Base-by-base conservation (phyloP, 2,329 filamentous ascomycete genomes). In the Paradendryphiella salina region DNA sequence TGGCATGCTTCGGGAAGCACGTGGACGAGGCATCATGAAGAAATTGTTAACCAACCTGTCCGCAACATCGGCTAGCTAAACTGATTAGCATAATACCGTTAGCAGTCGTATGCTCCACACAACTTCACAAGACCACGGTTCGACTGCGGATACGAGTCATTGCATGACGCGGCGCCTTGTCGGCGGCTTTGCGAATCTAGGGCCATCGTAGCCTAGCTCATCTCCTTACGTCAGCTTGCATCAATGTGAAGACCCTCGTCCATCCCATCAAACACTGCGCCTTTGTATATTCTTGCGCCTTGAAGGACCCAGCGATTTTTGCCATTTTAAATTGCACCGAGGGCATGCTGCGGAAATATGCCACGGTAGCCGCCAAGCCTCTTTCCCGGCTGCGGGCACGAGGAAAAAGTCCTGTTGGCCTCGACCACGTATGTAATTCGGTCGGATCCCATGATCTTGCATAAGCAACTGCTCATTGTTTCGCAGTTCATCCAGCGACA, bases 401-500 rank as follows among this genome's bases (percentile, higher is more conserved):
- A 50, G 69, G 67, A 41, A 71, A 70, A 48, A 61, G 48, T 15
- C 67, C 67, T 18, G 42, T 71, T 17, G 57, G 69, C 28, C 64
- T 73, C 15, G 69, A 73, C 36, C 69, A 70, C 46, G 67, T 71
- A 53, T 21, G 56, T 33, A 11, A 23, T 35, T 18, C 23, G 10
- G 17, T 15, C 21, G 36, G 10, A 21, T 17, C 7, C 34, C 10
- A 18, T 14, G 39, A 9, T 11, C 11, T 10, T 6, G 10, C 20
- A 32, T n/a, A 11, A 40, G 28, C 20, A 33, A 14, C 8, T 32
- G 40, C 56, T 64, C 14, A 65, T 17, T 45, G 5, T n/a, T 13
- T 9, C 18, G n/a, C 55, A 80, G 75, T 81, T 81, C 65, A 70
- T 81, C 20, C 77, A 80, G 53, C 71, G 77, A 43, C 73, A 77